Base-by-base conservation (phyloP, 345 rosid genomes). In the Gossypium australe region DNA sequence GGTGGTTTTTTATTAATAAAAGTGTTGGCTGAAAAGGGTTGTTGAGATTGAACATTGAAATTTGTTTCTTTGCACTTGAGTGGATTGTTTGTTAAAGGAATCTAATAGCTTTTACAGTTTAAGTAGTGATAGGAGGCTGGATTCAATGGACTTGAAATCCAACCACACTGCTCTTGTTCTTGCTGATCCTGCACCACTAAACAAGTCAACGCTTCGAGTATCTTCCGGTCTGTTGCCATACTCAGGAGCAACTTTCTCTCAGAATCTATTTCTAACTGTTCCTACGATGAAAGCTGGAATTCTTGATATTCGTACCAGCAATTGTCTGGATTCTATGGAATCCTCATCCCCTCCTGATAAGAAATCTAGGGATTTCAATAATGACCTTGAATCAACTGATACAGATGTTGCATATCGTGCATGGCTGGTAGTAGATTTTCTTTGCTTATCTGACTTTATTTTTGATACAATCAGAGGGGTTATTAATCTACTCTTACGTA, bases 271-370 rank as follows among this genome's bases (percentile, higher is more conserved):
- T 29, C 79, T 90, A 60, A 78, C 84, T 0, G 84, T 92, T 63
- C 97, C 95, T 0, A 70, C 86, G 80, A 92, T 85, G 86, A 94
- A 88, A 88, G 80, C 89, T n/a, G 94, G 87, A 38, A 12, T 88
- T 16, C 87, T 87, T 22, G 93, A 89, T 69, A 97, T 92, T 66
- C 92, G 92, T 73, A 75, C 90, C 64, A 79, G 65, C 75, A 63
- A 85, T 66, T 94, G 96, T 91, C 80, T 94, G 72, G 94, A 94
- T 80, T 90, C 93, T 0, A 94, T 94, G 98, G 89, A 78, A 79
- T 81, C 92, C 45, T 94, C 98, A 34, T 94, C 98, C 63, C 98
- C 96, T 70, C 82, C 82, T 72, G 72, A 78, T 73, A 76, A 77
- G 78, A 67, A 81, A 59, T 64, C 72, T 61, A 90, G 83, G 83